phyloP scores from a whole-genome alignment of 495 filamentous ascomycete species.

The Neurospora tetraspora region DNA sequence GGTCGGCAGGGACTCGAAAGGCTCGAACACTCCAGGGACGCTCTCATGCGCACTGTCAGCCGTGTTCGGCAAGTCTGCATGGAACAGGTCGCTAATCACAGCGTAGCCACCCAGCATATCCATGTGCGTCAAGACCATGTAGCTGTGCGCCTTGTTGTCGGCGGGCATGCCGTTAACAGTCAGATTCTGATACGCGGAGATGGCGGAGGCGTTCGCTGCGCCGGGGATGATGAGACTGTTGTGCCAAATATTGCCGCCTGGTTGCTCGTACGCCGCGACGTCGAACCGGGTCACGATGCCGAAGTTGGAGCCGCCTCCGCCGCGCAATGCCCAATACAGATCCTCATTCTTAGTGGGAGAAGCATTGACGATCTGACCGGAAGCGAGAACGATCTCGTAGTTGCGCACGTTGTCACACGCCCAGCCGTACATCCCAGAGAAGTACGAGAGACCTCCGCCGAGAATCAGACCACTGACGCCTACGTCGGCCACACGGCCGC shows the following conservation, averaged over 20 bases:
- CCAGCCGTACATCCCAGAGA: constrained; percentile 16
- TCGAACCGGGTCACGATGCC: constrained; percentile 41
- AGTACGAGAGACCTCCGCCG: constrained; percentile 43
- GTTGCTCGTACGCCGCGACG: constrained; percentile 16
- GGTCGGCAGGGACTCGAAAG: constrained; percentile 1
- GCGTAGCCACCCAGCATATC: constrained; percentile 6
- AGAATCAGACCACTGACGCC: constrained; percentile 52
- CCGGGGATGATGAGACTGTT: constrained; percentile 9
- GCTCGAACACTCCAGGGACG: constrained; percentile 8
- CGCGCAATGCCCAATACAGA: constrained; percentile 49
- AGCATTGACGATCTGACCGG: constrained; percentile 36
- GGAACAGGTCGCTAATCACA: constrained; percentile 13
- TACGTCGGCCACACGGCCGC: constrained; percentile 44
- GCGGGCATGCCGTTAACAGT: constrained; percentile 11
- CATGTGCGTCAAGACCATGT: constrained; percentile 9
- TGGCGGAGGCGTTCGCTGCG: constrained; percentile 9
- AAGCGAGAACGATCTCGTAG: constrained; percentile 39
- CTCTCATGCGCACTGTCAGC: not conserved
- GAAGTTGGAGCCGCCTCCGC: constrained; percentile 48
- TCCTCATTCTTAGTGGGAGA: constrained; percentile 32
- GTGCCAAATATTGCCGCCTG: constrained; percentile 16
- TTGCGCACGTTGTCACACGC: constrained; percentile 32
- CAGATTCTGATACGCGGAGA: constrained; percentile 14
- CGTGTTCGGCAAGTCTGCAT: constrained; percentile 1
- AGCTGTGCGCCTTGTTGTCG: constrained; percentile 14